Evolutionary conservation across 306 rosid species (phyloP).

Genomic region (Cucurbita pepo): DNA sequence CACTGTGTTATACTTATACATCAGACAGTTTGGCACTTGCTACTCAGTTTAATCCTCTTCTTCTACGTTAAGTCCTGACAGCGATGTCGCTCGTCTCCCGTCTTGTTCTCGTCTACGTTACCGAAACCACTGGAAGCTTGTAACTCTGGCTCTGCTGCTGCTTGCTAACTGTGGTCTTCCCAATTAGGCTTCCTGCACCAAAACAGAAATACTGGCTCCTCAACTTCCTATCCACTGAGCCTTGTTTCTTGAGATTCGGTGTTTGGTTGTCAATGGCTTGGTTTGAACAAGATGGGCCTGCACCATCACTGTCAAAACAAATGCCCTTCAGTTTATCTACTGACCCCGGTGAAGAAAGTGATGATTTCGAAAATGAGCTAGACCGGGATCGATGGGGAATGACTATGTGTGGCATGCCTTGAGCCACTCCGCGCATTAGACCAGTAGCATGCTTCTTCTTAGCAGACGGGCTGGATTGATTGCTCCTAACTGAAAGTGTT

Average conservation of each 20-base stretch:
- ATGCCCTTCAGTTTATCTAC: constrained; percentile 58
- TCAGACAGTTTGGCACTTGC: not conserved
- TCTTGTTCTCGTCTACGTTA: constrained; percentile 18
- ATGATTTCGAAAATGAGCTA: constrained; percentile 73
- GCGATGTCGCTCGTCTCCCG: not conserved
- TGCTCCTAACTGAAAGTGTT: constrained; percentile 72
- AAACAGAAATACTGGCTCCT: constrained; percentile 80
- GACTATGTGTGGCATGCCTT: constrained; percentile 42
- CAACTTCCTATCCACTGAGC: constrained; percentile 21
- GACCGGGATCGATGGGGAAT: constrained; percentile 57
- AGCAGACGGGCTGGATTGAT: constrained; percentile 89
- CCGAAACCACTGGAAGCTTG: constrained; percentile 39
- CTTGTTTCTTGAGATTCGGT: constrained; percentile 24
- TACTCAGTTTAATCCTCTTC: not conserved
- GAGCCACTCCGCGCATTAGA: constrained; percentile 46
- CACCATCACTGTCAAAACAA: constrained; percentile 34
- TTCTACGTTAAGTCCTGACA: not conserved
- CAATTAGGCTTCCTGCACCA: constrained; percentile 45
- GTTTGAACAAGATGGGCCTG: constrained; percentile 57
- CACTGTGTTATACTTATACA: not conserved
- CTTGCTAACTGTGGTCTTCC: constrained; percentile 33
- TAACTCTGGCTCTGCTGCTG: constrained; percentile 28
- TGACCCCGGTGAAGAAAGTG: constrained; percentile 64
- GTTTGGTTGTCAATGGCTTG: constrained; percentile 22
- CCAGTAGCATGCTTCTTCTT: constrained; percentile 87